Base-by-base conservation (phyloP, 768 basidiomycete genomes). In the Suillus subluteus region DNA sequence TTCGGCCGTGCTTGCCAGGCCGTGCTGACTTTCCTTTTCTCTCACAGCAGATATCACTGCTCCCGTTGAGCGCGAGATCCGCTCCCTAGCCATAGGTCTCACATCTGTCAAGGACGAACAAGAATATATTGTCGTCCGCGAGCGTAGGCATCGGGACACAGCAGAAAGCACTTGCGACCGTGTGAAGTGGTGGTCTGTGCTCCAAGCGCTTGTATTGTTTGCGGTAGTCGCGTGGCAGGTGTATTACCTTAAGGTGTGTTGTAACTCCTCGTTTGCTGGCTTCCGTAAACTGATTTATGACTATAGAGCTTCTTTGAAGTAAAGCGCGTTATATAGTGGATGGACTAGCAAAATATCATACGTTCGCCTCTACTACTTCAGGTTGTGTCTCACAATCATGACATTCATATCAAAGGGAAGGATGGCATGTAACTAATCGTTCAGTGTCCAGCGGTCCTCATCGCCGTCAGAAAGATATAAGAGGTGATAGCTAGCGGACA, bases 151-250 rank as follows among this genome's bases (percentile, higher is more conserved):
- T 78, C 85, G 98, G 64, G 94, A 99, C 77, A 99, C 98, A 62
- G 91, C 94, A 11, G 94, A 93, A 83, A 97, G 87, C 1, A 94
- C 94, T 23, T 99, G 99, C 76, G 86, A 91, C 46, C 89, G 98
- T 46, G 97, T 99, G 63, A 99, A 98, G 81, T 99, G 95, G 95
- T 99, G 98, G 98, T 96, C 95, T 3, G 90, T 99, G 67, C 76
- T 95, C 8, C 98, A 99, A 78, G 85, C 92, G 5, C 75, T 93
- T 48, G 91, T 99, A 26, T 81, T 99, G 65, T 92, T 98, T 74
- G 83, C 88, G 3, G 91, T 98, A 0, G 96, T 98, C 64, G 96
- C 87, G 54, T 99, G 96, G 96, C 98, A 99, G 79, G 87, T 99
- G 65, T 98, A 96, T 80, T 98, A 98, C 81, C 83, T 99, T 62